phyloP scores from a whole-genome alignment of 129 eudicot species.

The Chrysanthemum seticuspe region DNA sequence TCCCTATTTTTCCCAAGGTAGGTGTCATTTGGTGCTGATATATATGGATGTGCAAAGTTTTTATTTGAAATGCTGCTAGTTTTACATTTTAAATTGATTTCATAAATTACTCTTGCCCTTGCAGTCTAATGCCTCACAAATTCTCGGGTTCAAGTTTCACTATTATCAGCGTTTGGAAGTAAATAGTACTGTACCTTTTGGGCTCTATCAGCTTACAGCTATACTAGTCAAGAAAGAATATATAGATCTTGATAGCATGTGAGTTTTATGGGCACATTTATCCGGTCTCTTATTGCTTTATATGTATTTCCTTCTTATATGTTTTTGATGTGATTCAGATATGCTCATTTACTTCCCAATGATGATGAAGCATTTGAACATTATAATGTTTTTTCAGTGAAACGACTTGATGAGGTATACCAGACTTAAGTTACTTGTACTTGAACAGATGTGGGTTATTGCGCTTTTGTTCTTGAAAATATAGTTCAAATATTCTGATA shows the following conservation, averaged over 20 bases:
- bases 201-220: constrained; percentile 94
- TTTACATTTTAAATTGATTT: neutral
- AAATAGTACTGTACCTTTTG: constrained; percentile 62
- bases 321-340: constrained; percentile 46
- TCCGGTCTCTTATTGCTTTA: neutral
- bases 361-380: constrained; percentile 94
- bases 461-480: neutral
- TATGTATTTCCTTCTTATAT: neutral
- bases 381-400: constrained; percentile 61
- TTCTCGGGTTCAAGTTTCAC: constrained; percentile 95
- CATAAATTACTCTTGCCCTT: constrained; percentile 18
- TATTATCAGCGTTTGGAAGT: constrained; percentile 90
- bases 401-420: constrained; percentile 94
- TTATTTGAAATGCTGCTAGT: constrained; percentile 8
- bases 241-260: constrained; percentile 93
- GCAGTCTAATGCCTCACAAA: constrained; percentile 98
- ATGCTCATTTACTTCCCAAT: constrained; percentile 88
- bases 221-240: constrained; percentile 75
- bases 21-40: constrained; percentile 15
- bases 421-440: neutral
- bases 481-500: neutral
- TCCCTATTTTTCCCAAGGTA: constrained; percentile 99
- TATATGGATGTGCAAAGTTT: neutral
- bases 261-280: constrained; percentile 36
- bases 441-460: constrained; percentile 9